Evolutionary conservation across 768 basidiomycete species (phyloP).

Genomic region (Mrakia gelida): DNA sequence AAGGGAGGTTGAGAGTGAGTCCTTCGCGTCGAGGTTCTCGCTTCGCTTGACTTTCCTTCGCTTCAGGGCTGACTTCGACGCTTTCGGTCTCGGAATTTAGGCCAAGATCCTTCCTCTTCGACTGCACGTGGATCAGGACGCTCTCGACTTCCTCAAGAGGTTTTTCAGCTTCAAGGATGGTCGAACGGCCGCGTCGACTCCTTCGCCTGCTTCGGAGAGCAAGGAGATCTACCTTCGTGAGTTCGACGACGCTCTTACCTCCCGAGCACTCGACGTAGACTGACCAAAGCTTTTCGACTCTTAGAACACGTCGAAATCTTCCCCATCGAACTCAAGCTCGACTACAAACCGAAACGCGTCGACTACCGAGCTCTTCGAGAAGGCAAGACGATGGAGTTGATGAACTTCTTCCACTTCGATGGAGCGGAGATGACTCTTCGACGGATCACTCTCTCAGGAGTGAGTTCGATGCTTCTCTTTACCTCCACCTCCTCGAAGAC

Average conservation of each 20-base stretch:
- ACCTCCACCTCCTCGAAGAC: not conserved
- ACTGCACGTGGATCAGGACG: constrained; percentile 95
- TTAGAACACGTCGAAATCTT: constrained; percentile 90
- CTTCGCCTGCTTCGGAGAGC: constrained; percentile 10
- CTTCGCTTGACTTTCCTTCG: not conserved
- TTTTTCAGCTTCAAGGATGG: constrained; percentile 76
- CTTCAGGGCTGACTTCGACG: not conserved
- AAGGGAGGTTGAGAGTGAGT: constrained; percentile 56
- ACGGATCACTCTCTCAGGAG: constrained; percentile 85
- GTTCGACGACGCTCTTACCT: constrained; percentile 37
- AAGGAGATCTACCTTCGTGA: constrained; percentile 70
- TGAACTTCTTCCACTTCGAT: constrained; percentile 99
- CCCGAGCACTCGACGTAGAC: not conserved
- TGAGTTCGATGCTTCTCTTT: constrained; percentile 48
- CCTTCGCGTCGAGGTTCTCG: too few species aligned
- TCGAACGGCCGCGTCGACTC: not conserved
- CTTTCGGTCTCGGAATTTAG: constrained; percentile 46
- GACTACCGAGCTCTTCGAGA: constrained; percentile 86
- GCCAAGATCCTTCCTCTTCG: constrained; percentile 85
- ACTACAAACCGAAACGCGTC: constrained; percentile 96
- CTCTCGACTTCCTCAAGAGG: constrained; percentile 92
- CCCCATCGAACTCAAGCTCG: constrained; percentile 89
- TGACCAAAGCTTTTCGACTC: not conserved
- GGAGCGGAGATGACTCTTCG: constrained; percentile 96
- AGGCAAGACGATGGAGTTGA: constrained; percentile 89